These are phyloP conservation scores for Lachnellula hyalina DNA, from an alignment of 2,329 filamentous ascomycete species.

Conservation along the genomic window DNA sequence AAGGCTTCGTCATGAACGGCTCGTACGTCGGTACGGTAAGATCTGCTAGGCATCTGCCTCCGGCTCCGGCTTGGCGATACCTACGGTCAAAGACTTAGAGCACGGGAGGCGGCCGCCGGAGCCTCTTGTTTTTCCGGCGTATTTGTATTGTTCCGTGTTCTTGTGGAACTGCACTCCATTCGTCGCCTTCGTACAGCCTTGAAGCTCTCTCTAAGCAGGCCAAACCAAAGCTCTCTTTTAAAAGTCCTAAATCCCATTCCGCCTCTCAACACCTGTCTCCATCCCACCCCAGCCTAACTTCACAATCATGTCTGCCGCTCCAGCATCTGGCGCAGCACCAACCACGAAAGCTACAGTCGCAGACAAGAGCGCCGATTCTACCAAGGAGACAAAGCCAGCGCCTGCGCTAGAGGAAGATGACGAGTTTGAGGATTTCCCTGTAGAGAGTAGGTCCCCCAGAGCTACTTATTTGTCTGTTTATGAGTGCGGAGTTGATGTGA, in stretches of 20 bases:
- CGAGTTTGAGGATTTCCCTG: slow-evolving; percentile 98
- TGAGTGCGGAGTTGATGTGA: slow-evolving; percentile 12
- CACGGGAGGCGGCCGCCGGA: no score
- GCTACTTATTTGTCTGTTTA: neutral
- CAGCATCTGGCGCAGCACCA: slow-evolving; percentile 24
- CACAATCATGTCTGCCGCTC: slow-evolving; percentile 29
- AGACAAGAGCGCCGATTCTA: slow-evolving; percentile 29
- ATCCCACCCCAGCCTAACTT: neutral
- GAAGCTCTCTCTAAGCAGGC: neutral
- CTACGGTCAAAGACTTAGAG: no score
- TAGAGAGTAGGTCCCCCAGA: slow-evolving; percentile 65
- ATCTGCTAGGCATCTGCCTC: no score
- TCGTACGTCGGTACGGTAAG: no score
- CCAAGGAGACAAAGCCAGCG: slow-evolving; percentile 39
- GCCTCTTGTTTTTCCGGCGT: no score
- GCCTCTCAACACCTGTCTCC: neutral
- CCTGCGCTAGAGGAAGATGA: slow-evolving; percentile 88
- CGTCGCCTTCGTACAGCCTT: no score
- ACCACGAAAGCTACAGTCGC: slow-evolving; percentile 19
- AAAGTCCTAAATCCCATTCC: neutral
- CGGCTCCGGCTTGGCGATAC: no score
- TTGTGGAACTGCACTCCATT: no score
- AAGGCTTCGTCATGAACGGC: no score
- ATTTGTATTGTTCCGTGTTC: no score
- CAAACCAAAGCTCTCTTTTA: neutral